Evolutionary conservation across 345 rosid species (phyloP), one percentile per base, ranked within the genome.

Genomic region (Citrus trifoliata): DNA sequence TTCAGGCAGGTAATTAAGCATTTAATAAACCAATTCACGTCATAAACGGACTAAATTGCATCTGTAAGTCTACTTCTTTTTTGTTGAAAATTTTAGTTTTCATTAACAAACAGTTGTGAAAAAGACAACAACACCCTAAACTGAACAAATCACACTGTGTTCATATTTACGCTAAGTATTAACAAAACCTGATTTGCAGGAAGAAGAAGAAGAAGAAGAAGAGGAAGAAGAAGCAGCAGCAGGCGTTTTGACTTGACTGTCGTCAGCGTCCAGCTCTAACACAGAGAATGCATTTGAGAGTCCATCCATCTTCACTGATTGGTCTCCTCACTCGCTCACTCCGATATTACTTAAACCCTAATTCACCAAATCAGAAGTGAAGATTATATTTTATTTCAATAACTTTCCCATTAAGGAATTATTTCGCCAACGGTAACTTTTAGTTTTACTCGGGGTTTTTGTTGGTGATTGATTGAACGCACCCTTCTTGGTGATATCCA

Each of bases 211-310:
- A 59, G 87, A 25, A 38, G 80, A 13, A 30, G 42, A 38, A 38
- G 42, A 1, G 10, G 80, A 40, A 38, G 40, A 37, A 8, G 80
- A 9, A 25, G 86, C 56, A 48, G 81, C 8, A 33, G 61, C 12
- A 42, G 58, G 55, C 7, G 28, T 53, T 27, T 33, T 40, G 46
- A 78, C 28, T 24, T 67, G 80, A 80, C 79, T 83, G 67, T 80
- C 89, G 25, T 79, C 93, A 65, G 75, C 90, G 67, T 86, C 93
- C 55, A 88, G 79, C 35, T 77, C 85, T 62, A 90, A 82, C 67
- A 76, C 85, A 37, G 88, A 65, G 80, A 90, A 90, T 1, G 80
- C 78, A 73, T 88, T 90, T 66, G 87, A 67, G 30, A 90, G 83
- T 24, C 2, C 8, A 38, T 85, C 90, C 93, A 90, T 88, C 28